Conservation (phyloP, 2,329 filamentous ascomycete genomes). For the Colletotrichum cuscutae region DNA sequence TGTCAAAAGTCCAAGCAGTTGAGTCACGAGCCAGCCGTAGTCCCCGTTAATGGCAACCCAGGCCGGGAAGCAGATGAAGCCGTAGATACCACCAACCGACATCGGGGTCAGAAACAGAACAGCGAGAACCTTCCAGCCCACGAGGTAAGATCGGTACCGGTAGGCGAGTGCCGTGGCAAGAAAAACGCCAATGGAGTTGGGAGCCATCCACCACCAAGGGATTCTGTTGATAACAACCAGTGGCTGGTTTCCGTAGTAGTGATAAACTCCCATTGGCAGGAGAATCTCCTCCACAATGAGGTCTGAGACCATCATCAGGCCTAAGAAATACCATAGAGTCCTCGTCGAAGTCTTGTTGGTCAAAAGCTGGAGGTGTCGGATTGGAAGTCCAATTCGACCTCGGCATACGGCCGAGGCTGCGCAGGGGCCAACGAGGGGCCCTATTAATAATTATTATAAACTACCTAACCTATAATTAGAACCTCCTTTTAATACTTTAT, state of each 20-base stretch:
- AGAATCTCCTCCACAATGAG: neutral
- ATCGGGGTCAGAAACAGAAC: neutral
- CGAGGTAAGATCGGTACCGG: neutral
- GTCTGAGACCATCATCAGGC: neutral
- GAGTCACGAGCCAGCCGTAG: neutral
- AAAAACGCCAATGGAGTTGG: neutral
- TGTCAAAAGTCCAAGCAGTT: neutral
- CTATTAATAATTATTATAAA: no score
- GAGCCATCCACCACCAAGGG: neutral
- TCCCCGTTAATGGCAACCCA: neutral
- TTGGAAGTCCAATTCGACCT: no score
- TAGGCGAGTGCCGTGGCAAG: neutral
- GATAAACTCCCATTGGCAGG: neutral
- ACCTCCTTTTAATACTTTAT: no score
- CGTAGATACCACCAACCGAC: neutral
- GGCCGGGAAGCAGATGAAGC: neutral
- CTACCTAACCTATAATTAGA: no score
- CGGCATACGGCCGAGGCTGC: no score
- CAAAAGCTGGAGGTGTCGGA: neutral
- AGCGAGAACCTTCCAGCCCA: neutral
- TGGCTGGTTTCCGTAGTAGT: neutral
- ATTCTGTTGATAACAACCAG: neutral
- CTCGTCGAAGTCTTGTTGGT: neutral
- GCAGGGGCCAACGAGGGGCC: no score
- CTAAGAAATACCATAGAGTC: neutral